These are phyloP conservation scores for Fusarium acutatum DNA, from an alignment of 2,329 filamentous ascomycete species.

Conservation along the genomic window DNA sequence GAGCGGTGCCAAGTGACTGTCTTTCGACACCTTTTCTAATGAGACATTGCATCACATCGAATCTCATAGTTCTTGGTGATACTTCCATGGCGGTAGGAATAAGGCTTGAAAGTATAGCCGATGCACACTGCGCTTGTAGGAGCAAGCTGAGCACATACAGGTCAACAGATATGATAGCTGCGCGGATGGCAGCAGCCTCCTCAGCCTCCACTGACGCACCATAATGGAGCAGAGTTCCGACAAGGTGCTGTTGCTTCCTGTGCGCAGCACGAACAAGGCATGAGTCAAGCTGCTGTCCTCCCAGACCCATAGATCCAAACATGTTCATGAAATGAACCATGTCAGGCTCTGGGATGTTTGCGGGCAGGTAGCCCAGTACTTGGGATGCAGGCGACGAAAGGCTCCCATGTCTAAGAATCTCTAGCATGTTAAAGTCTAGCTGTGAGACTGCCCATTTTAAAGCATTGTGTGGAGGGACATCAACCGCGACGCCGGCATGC, in stretches of 20 bases:
- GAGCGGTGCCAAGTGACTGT: background rate
- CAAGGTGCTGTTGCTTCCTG: background rate
- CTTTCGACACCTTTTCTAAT: background rate
- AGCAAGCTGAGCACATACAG: background rate
- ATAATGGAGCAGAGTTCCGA: background rate
- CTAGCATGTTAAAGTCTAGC: background rate
- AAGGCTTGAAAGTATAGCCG: background rate
- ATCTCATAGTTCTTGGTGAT: background rate
- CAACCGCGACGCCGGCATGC: background rate
- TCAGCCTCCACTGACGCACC: constrained; percentile 7
- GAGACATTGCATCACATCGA: background rate
- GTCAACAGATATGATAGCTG: background rate
- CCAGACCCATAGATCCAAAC: background rate
- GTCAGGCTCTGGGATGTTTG: background rate
- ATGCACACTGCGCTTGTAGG: background rate
- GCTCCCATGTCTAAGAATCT: background rate
- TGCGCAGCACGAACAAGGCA: background rate
- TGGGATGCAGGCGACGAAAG: background rate
- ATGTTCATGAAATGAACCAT: background rate
- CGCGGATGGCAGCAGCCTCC: background rate
- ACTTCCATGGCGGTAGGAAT: background rate
- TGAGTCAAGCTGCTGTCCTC: background rate
- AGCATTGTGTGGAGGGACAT: background rate
- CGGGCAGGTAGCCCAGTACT: background rate
- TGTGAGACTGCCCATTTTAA: background rate